phyloP scores from a whole-genome alignment of 768 basidiomycete genomes.

The Candolleomyces eurysporus region DNA sequence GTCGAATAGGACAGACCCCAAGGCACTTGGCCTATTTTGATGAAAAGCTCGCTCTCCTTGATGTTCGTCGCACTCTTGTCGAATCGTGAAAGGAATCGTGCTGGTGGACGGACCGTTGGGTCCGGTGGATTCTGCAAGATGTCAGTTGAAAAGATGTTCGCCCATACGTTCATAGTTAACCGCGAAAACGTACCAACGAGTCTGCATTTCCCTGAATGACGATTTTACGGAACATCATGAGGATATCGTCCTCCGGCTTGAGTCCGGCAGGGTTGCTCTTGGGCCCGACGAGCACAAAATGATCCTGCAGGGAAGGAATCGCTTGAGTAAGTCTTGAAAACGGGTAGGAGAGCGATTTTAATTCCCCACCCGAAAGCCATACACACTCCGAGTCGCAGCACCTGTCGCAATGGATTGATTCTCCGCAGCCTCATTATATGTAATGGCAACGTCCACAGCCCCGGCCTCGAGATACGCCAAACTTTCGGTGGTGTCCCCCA shows the following conservation, averaged over 20 bases:
- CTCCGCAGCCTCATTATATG: conserved; percentile 54
- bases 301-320: conserved; percentile 35
- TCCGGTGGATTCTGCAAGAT: conserved; percentile 23
- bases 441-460: conserved; percentile 47
- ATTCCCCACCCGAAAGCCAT: conserved; percentile 44
- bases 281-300: conserved; percentile 52
- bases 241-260: conserved; percentile 25
- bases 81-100: conserved; percentile 53
- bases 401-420: conserved; percentile 28
- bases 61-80: conserved; percentile 62
- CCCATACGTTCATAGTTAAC: background rate
- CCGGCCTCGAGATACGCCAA: conserved; percentile 39
- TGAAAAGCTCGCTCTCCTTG: conserved; percentile 50
- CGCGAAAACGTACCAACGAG: conserved; percentile 26
- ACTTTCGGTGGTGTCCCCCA: conserved; percentile 56
- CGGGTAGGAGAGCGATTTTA: background rate
- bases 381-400: conserved; percentile 30
- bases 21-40: conserved; percentile 52
- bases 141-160: no score
- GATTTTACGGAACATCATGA: conserved; percentile 48
- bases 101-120: conserved; percentile 26
- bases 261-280: conserved; percentile 44
- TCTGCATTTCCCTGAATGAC: conserved; percentile 44
- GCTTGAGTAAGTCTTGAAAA: background rate
- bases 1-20: conserved; percentile 51